Conservation (phyloP, 2,329 filamentous ascomycete species). For the Seiridium cupressi region DNA sequence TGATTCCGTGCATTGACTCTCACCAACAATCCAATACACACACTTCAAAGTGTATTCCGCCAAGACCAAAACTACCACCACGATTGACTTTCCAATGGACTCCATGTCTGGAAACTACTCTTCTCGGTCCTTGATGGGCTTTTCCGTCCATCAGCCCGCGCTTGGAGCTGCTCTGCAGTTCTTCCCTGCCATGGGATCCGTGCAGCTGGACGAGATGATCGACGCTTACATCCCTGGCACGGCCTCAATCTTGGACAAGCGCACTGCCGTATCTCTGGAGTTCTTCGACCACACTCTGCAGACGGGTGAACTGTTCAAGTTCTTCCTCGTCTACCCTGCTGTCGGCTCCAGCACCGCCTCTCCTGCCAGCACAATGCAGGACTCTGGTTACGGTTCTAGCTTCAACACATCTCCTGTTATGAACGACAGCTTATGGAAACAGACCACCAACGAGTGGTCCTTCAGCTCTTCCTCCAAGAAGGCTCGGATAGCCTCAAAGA, state of each 20-base stretch:
- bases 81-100: constrained; percentile 24
- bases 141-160: constrained; percentile 59
- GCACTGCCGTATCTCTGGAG: constrained; percentile 55
- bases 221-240: constrained; percentile 55
- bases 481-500: constrained; percentile 24
- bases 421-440: constrained; percentile 45
- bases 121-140: constrained; percentile 41
- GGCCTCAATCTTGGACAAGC: constrained; percentile 56
- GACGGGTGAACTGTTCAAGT: constrained; percentile 60
- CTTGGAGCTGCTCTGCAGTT: constrained; percentile 61
- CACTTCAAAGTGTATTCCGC: constrained; percentile 16
- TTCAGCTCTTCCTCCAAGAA: constrained; percentile 27
- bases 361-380: constrained; percentile 41
- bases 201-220: constrained; percentile 61
- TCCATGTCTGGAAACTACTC: constrained; percentile 35
- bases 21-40: background rate
- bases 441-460: constrained; percentile 26
- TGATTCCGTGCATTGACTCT: constrained; percentile 2
- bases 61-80: constrained; percentile 8
- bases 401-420: constrained; percentile 49
- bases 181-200: constrained; percentile 61
- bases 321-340: constrained; percentile 50
- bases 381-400: constrained; percentile 45
- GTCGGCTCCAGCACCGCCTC: constrained; percentile 38
- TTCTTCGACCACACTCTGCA: constrained; percentile 53